Percentiles rank a stretch among this genome's conserved stretches.
These are phyloP conservation scores for Dioscorea alata DNA, from an alignment of 106 monocot species.

Conservation along the genomic window DNA sequence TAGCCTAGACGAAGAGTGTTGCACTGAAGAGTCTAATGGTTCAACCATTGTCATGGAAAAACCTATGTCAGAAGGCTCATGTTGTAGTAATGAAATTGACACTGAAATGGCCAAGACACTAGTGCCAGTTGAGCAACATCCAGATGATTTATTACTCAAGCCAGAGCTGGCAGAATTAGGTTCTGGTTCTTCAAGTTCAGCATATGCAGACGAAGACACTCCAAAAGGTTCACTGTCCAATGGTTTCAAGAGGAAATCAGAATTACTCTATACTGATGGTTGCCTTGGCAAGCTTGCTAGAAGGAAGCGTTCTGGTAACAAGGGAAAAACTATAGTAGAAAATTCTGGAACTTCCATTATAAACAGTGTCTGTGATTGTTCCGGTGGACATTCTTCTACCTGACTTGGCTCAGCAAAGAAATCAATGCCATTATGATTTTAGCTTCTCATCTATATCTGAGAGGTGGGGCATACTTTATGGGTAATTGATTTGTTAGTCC, in stretches of 20 bases:
- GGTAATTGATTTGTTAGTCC: no score
- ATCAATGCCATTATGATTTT: background rate
- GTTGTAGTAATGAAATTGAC: slow-evolving; percentile 1
- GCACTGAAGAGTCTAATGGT: no score
- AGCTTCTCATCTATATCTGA: no score
- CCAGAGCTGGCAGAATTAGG: background rate
- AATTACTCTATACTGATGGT: slow-evolving; percentile 23
- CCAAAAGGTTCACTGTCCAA: background rate
- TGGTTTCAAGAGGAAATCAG: slow-evolving; percentile 9
- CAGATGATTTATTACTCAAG: background rate
- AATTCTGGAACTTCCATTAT: background rate
- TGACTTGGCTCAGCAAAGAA: background rate
- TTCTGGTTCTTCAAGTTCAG: background rate
- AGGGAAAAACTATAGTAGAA: background rate
- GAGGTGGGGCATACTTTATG: no score
- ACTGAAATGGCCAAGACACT: background rate
- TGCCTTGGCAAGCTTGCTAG: slow-evolving; percentile 18
- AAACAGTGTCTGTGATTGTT: slow-evolving; percentile 4
- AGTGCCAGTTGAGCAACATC: no score
- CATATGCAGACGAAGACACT: background rate
- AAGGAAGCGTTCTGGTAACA: background rate
- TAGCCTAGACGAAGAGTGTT: no score
- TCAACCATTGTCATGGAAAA: no score
- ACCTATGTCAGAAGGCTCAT: background rate
- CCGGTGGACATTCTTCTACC: slow-evolving; percentile 4